Percentiles rank a stretch among this genome's conserved stretches.
These are phyloP conservation scores for Russula foetens DNA, from an alignment of 768 basidiomycete species.

Conservation along the genomic window DNA sequence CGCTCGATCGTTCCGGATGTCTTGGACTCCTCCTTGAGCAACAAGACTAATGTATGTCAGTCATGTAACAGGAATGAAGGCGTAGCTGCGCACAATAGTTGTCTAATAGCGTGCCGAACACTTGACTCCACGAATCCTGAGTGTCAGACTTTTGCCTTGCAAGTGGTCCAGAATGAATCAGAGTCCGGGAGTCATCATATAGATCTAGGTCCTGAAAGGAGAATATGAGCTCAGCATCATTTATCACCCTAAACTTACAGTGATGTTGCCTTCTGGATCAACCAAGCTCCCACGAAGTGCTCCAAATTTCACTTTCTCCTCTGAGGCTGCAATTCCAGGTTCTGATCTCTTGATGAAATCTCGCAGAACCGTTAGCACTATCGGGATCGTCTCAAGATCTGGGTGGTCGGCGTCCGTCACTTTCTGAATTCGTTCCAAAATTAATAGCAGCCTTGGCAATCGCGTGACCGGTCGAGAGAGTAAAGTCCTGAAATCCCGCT, in stretches of 20 bases:
- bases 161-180: slow-evolving; percentile 61
- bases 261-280: slow-evolving; percentile 73
- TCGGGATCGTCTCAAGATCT: slow-evolving; percentile 68
- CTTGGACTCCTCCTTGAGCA: slow-evolving; percentile 54
- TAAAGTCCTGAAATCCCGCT: slow-evolving; percentile 74
- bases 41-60: slow-evolving; percentile 40
- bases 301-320: slow-evolving; percentile 85
- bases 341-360: slow-evolving; percentile 78
- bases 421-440: slow-evolving; percentile 64
- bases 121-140: slow-evolving; percentile 63
- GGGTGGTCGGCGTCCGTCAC: slow-evolving; percentile 64
- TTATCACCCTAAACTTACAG: slow-evolving; percentile 38
- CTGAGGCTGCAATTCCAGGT: slow-evolving; percentile 87
- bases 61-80: background rate
- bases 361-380: slow-evolving; percentile 58
- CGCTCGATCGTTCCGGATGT: slow-evolving; percentile 41
- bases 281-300: slow-evolving; percentile 66
- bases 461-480: slow-evolving; percentile 83
- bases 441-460: slow-evolving; percentile 70
- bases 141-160: slow-evolving; percentile 54
- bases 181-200: slow-evolving; percentile 63
- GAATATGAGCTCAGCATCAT: slow-evolving; percentile 6
- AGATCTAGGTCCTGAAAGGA: slow-evolving; percentile 71
- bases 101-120: slow-evolving; percentile 61
- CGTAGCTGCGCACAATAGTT: slow-evolving; percentile 54